A percentile compares a stretch with the other conserved stretches of the same genome.
phyloP scores from a whole-genome alignment of 2,329 filamentous ascomycete species.

The Paecilomyces sp. region DNA sequence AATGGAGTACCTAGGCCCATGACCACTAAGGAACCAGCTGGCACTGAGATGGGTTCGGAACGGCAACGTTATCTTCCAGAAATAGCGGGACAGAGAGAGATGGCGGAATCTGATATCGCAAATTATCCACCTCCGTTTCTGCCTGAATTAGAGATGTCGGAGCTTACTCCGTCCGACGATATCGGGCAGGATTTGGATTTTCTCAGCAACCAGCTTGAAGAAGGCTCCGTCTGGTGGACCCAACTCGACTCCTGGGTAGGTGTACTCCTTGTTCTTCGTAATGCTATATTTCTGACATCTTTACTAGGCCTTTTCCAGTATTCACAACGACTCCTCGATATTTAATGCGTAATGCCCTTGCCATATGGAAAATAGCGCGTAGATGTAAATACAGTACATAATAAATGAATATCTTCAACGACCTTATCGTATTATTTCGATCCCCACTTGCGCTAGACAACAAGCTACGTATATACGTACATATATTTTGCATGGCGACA shows the following conservation, averaged over 20 bases:
- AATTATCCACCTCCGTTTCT: slow-evolving; percentile 4
- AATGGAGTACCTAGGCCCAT: neutral
- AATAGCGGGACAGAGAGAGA: neutral
- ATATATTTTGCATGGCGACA: too few relatives aligned
- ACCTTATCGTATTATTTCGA: too few relatives aligned
- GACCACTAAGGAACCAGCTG: neutral
- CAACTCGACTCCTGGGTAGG: slow-evolving; percentile 33
- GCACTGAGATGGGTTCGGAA: neutral
- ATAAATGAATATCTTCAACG: too few relatives aligned
- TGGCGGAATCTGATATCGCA: neutral
- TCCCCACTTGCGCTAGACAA: too few relatives aligned
- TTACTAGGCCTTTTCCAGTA: slow-evolving; percentile 26
- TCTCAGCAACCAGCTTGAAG: slow-evolving; percentile 22
- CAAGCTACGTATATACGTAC: too few relatives aligned
- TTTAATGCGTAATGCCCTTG: slow-evolving; percentile 4
- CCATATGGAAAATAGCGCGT: too few relatives aligned
- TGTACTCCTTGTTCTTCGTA: neutral
- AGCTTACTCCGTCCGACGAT: slow-evolving; percentile 11
- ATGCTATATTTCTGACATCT: neutral
- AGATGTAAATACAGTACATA: too few relatives aligned
- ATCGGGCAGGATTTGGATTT: slow-evolving; percentile 19
- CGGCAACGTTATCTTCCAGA: neutral
- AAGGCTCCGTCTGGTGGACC: slow-evolving; percentile 32
- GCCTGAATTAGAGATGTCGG: slow-evolving; percentile 12
- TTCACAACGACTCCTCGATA: slow-evolving; percentile 22